phyloP scores from a whole-genome alignment of 331 rosid genomes.

The Rhamnella rubrinervis region DNA sequence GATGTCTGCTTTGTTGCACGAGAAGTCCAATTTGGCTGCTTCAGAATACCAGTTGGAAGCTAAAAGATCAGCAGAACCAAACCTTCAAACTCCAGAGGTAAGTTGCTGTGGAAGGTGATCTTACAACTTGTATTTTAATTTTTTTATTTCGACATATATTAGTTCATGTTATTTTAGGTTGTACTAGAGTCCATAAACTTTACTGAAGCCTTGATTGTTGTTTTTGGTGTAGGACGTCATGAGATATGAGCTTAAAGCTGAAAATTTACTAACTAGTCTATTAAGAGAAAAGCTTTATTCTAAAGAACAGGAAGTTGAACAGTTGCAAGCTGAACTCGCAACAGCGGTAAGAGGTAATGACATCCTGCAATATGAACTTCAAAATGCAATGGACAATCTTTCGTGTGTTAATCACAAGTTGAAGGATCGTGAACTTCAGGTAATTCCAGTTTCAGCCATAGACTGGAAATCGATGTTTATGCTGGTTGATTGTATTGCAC shows the following conservation, averaged over 20 bases:
- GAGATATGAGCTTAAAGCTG: slow-evolving; percentile 77
- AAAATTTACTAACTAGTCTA: slow-evolving; percentile 66
- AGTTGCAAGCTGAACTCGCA: slow-evolving; percentile 86
- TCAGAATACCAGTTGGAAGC: slow-evolving; percentile 39
- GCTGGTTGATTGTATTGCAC: neutral
- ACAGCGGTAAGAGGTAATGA: slow-evolving; percentile 91
- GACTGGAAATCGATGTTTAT: neutral
- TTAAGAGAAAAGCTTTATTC: slow-evolving; percentile 79
- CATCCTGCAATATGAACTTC: slow-evolving; percentile 74
- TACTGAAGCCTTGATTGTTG: slow-evolving; percentile 1
- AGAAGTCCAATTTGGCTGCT: slow-evolving; percentile 54
- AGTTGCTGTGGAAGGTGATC: slow-evolving; percentile 28
- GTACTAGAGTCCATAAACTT: neutral
- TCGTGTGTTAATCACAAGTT: slow-evolving; percentile 61
- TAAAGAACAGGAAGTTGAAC: slow-evolving; percentile 83
- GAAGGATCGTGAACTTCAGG: slow-evolving; percentile 91
- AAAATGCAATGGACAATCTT: slow-evolving; percentile 67
- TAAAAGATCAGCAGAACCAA: slow-evolving; percentile 39
- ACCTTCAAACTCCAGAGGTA: slow-evolving; percentile 64
- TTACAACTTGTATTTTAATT: slow-evolving; percentile 9
- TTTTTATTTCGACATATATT: too few species aligned
- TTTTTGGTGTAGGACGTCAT: slow-evolving; percentile 45
- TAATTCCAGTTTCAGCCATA: slow-evolving; percentile 9
- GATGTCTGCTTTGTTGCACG: slow-evolving; percentile 63
- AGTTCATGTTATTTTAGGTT: neutral